phyloP scores from a whole-genome alignment of 2,329 filamentous ascomycete genomes.

The Hirsutella minnesotensis region DNA sequence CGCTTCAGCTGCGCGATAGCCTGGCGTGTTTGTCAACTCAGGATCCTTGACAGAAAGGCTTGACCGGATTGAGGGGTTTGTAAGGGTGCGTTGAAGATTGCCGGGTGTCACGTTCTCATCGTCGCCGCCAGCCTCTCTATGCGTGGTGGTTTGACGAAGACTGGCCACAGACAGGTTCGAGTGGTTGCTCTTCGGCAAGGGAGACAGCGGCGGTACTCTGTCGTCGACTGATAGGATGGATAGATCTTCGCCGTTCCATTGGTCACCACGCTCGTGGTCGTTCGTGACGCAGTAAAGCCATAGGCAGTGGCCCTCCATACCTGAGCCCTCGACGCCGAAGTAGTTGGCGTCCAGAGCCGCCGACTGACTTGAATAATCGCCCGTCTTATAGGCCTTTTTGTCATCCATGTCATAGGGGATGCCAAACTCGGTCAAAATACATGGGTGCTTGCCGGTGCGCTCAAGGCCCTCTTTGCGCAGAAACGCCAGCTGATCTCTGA shows the following conservation, averaged over 20 bases:
- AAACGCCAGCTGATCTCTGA: constrained; percentile 74
- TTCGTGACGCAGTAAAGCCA: constrained; percentile 84
- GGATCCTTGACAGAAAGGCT: constrained; percentile 38
- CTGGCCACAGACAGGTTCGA: constrained; percentile 34
- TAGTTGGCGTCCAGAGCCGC: constrained; percentile 94
- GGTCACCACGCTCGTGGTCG: constrained; percentile 77
- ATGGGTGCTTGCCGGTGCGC: constrained; percentile 78
- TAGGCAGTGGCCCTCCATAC: constrained; percentile 73
- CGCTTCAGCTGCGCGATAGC: constrained; percentile 83
- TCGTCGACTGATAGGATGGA: constrained; percentile 86
- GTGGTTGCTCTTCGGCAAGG: constrained; percentile 30
- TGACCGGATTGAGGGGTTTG: constrained; percentile 54
- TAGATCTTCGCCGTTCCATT: constrained; percentile 96
- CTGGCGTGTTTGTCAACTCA: constrained; percentile 50
- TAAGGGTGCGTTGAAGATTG: constrained; percentile 65
- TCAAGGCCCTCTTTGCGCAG: constrained; percentile 81
- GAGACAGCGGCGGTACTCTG: constrained; percentile 42
- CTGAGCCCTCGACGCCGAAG: constrained; percentile 76
- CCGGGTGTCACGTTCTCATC: constrained; percentile 54
- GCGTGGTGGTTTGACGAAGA: constrained; percentile 10
- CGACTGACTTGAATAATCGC: constrained; percentile 86
- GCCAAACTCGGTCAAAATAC: constrained; percentile 87
- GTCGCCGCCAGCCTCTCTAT: constrained; percentile 30
- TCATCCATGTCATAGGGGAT: constrained; percentile 99
- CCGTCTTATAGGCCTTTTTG: constrained; percentile 87